These are phyloP conservation scores for Penstemon eatonii DNA, from an alignment of 257 asterid genomes.

Conservation along the genomic window DNA sequence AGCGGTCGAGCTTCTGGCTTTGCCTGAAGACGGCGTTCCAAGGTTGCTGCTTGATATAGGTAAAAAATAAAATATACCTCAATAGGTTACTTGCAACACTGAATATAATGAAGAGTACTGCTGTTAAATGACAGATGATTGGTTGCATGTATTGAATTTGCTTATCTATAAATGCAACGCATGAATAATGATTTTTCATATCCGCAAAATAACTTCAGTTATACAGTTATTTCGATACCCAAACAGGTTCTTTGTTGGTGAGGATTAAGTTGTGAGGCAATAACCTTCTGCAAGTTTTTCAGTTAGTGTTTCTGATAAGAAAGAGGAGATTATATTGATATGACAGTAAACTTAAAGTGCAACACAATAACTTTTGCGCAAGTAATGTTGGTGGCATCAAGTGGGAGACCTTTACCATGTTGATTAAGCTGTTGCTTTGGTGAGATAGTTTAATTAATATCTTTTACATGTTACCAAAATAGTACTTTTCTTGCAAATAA, in stretches of 20 bases:
- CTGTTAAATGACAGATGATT: not conserved
- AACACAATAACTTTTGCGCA: not conserved
- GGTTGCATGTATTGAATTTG: not conserved
- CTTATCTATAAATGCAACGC: not conserved
- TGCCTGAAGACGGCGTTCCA: constrained; percentile 81
- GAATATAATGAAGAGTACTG: not conserved
- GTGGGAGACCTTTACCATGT: not conserved
- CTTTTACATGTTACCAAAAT: too few relatives aligned
- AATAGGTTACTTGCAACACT: not conserved
- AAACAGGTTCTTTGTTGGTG: not conserved
- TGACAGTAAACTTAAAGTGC: not conserved
- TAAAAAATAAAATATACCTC: constrained; percentile 18
- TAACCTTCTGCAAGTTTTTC: too few relatives aligned
- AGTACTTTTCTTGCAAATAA: too few relatives aligned
- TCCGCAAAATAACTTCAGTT: not conserved
- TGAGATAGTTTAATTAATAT: not conserved
- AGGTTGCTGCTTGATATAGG: constrained; percentile 90
- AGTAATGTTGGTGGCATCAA: not conserved
- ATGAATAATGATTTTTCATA: not conserved
- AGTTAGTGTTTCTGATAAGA: not conserved
- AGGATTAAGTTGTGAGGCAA: too few relatives aligned
- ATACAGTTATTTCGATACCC: not conserved
- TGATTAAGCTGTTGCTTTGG: not conserved
- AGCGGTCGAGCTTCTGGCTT: constrained; percentile 89
- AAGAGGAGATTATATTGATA: not conserved